Evolutionary conservation across 345 rosid species (phyloP).

Genomic region (Pelargonium nanum): DNA sequence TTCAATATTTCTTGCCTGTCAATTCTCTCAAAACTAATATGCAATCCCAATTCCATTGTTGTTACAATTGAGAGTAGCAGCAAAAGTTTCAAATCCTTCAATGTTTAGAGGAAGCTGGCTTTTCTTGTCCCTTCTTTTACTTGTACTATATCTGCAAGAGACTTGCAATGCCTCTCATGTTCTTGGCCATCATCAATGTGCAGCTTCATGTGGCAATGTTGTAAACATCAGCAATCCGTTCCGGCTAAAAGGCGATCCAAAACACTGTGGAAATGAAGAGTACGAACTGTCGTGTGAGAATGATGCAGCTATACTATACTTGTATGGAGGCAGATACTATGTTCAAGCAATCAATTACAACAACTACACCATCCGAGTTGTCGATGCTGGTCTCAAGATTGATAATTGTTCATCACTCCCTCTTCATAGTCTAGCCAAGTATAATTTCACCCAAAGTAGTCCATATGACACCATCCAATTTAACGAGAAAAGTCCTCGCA

Average conservation of each 20-base stretch:
- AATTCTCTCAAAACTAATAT: no score
- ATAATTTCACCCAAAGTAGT: neutral
- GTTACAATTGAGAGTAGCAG: no score
- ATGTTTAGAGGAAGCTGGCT: no score
- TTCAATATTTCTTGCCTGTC: no score
- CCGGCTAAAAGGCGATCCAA: conserved; percentile 7
- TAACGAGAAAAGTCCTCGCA: neutral
- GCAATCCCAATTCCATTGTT: no score
- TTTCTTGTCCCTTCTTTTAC: neutral
- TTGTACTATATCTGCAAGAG: neutral
- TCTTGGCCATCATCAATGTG: neutral
- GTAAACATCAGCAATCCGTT: conserved; percentile 8
- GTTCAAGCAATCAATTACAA: conserved; percentile 11
- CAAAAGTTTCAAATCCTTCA: no score
- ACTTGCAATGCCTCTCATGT: neutral
- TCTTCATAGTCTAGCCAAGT: neutral
- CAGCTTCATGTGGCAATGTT: conserved; percentile 4
- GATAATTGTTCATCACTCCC: conserved; percentile 8
- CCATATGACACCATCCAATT: neutral
- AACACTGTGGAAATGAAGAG: neutral
- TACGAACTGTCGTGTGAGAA: conserved; percentile 5
- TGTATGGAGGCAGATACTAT: neutral
- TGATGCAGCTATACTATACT: neutral
- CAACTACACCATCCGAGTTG: conserved; percentile 3
- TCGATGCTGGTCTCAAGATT: conserved; percentile 2